These are phyloP conservation scores for Septoria linicola DNA, from an alignment of 2,329 filamentous ascomycete species.

Conservation along the genomic window DNA sequence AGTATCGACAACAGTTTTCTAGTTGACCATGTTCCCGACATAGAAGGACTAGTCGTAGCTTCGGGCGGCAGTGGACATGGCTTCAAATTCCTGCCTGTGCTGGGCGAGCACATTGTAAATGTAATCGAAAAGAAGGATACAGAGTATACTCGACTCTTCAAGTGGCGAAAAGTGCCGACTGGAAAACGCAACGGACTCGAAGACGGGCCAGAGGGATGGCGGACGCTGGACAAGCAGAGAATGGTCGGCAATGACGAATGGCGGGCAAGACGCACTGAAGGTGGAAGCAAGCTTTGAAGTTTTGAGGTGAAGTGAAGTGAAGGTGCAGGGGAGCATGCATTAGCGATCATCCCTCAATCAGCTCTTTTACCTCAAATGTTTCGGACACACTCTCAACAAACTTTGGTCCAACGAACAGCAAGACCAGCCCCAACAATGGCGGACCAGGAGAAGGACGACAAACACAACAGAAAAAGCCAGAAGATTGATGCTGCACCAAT, in stretches of 20 bases:
- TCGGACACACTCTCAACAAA: no score
- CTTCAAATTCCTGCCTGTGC: constrained; percentile 37
- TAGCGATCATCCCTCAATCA: no score
- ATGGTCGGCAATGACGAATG: constrained; percentile 27
- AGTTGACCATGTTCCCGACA: constrained; percentile 30
- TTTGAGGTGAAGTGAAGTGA: no score
- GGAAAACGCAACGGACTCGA: constrained; percentile 32
- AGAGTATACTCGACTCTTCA: constrained; percentile 30
- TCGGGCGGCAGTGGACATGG: constrained; percentile 37
- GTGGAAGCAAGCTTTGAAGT: no score
- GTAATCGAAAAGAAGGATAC: constrained; percentile 26
- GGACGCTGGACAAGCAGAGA: constrained; percentile 32
- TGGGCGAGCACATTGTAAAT: constrained; percentile 35
- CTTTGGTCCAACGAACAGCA: no score
- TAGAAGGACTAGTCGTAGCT: constrained; percentile 31
- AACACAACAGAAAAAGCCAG: no score
- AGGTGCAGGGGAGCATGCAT: no score
- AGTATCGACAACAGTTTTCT: constrained; percentile 37
- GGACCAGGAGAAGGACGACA: no score
- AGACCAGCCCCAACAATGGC: no score
- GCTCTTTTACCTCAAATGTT: no score
- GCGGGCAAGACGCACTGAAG: neutral
- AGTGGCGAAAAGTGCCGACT: constrained; percentile 27
- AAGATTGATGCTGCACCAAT: no score
- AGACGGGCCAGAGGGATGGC: constrained; percentile 33